Base-by-base conservation (phyloP, 2,329 filamentous ascomycete species). In the Ceratocystis albifundus region DNA sequence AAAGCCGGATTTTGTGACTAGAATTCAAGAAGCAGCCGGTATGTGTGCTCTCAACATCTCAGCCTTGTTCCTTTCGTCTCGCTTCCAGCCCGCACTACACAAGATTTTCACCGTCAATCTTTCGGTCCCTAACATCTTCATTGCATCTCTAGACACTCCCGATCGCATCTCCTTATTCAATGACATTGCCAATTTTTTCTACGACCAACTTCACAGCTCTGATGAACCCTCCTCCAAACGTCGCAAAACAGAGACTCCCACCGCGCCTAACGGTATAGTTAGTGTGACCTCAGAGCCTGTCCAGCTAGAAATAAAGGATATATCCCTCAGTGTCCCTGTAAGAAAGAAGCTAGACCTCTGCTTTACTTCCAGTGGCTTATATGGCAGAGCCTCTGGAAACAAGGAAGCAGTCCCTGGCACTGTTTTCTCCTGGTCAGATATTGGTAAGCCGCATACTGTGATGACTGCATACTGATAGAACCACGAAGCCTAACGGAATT, bases 301-400 rank as follows among this genome's bases (percentile, higher is more conserved):
- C 0, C 74, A 86, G 30, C 76, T 87, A 20, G 82, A 82, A 69
- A 77, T 88, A 68, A 85, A 84, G 73, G 85, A 87, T 57, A 84
- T 88, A 22, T 88, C 84, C 0, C 78, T 88, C n/a, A 82, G 84
- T 0, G 79, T 87, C 3, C 86, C 86, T 0, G 83, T 85, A 75
- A 79, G 86, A 69, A 88, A 88, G 75, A 88, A 88, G 74, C 84
- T 84, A 70, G 83, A 84, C 69, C 73, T 88, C 7, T 85, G 82
- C 73, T 82, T 88, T 69, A 88, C 84, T 1, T 75, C 78, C 4
- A 78, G 79, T 68, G 82, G 83, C 69, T 71, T 87, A 44, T 87
- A 86, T 69, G 84, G 83, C 15, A 78, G 81, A 45, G 76, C 77
- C 0, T 76, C 82, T 0, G 79, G 79, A 55, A 80, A 81, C 1